Percentiles rank a stretch among this genome's conserved stretches.
Conservation (phyloP, 1,284 basidiomycete species). For the Sanghuangporus baumii region DNA sequence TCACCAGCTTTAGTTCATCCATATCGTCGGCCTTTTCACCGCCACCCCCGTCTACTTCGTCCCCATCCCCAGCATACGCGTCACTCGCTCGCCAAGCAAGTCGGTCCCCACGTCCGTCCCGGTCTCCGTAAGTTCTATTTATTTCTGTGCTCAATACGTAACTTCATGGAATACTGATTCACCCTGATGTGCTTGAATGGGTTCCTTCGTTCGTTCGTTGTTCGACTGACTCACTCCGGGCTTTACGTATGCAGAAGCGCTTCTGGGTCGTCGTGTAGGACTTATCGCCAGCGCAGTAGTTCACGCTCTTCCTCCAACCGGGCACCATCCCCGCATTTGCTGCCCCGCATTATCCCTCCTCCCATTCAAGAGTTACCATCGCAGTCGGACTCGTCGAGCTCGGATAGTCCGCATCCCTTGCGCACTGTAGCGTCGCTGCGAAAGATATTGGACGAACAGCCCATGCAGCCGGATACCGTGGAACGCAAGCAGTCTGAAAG, state of each 20-base stretch:
- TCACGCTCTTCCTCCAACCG: slow-evolving; percentile 34
- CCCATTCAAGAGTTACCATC: slow-evolving; percentile 49
- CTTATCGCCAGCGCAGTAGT: slow-evolving; percentile 25
- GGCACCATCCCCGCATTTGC: slow-evolving; percentile 22
- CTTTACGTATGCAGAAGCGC: slow-evolving; percentile 8
- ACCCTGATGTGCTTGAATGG: slow-evolving; percentile 20
- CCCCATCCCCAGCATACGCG: slow-evolving; percentile 13
- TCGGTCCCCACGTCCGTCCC: slow-evolving; percentile 7
- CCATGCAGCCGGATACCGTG: slow-evolving; percentile 23
- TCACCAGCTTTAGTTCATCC: slow-evolving; percentile 13
- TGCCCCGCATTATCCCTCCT: slow-evolving; percentile 42
- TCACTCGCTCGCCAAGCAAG: slow-evolving; percentile 10
- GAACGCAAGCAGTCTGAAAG: slow-evolving; percentile 19
- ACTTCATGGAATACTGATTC: slow-evolving; percentile 2
- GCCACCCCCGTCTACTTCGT: neutral
- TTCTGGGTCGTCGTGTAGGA: slow-evolving; percentile 18
- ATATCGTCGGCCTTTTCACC: slow-evolving; percentile 13
- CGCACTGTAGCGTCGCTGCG: slow-evolving; percentile 60
- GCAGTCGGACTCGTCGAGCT: slow-evolving; percentile 36
- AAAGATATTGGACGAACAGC: slow-evolving; percentile 59
- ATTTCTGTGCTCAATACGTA: slow-evolving; percentile 5
- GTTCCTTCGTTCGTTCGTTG: neutral
- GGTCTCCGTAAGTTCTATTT: slow-evolving; percentile 17
- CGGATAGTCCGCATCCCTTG: slow-evolving; percentile 45
- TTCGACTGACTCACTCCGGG: neutral